A percentile compares a stretch with the other conserved stretches of the same genome.
Conservation (phyloP, 225 moss, liverwort and hornwort genomes). For the Sphagnum contortum region DNA sequence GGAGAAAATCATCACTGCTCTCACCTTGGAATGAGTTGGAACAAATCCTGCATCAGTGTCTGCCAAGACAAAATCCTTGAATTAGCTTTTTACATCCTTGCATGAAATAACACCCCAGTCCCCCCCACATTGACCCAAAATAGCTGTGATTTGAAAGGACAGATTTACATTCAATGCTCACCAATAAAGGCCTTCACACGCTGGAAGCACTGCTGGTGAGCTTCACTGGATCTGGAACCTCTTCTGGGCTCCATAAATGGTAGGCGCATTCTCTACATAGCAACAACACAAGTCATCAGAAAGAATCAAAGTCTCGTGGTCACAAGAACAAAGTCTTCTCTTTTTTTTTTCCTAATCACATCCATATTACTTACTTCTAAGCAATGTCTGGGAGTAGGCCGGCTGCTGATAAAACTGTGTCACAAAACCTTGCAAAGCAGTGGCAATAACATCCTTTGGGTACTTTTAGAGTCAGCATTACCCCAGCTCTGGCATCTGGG, state of each 20-base stretch:
- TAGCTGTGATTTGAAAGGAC: neutral
- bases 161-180: constrained; percentile 2
- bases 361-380: neutral
- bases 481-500: neutral
- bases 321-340: neutral
- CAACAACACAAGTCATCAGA: too few species aligned
- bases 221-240: constrained; percentile 10
- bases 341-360: neutral
- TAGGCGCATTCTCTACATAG: constrained; percentile 22
- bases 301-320: too few species aligned
- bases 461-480: too few species aligned
- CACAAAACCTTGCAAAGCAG: too few species aligned
- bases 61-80: constrained; percentile 10
- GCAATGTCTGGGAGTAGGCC: too few species aligned
- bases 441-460: too few species aligned
- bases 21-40: constrained; percentile 36
- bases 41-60: constrained; percentile 38
- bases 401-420: too few species aligned
- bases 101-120: too few species aligned
- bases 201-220: constrained; percentile 36
- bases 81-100: too few species aligned
- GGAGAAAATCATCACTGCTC: neutral
- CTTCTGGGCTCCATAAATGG: constrained; percentile 37
- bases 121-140: neutral
- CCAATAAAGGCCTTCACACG: constrained; percentile 40